Evolutionary conservation across 176 grass and related monocot species (phyloP).

Genomic region (Oryza nivara): DNA sequence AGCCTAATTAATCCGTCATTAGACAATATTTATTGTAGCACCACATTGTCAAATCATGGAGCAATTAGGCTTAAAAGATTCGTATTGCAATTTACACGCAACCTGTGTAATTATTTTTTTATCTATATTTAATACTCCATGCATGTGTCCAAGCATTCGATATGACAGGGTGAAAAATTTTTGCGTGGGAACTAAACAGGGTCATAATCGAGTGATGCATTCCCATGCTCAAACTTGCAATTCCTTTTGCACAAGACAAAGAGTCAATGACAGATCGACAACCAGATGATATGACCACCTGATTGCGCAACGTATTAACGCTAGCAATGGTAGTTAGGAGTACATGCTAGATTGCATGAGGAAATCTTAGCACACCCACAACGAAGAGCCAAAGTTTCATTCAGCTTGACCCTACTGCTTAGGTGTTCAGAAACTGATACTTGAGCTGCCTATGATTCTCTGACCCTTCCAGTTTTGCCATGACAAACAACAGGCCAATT

Average conservation of each 20-base stretch:
- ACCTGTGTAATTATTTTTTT: no score
- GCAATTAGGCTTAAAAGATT: no score
- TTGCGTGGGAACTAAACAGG: no score
- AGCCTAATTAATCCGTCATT: no score
- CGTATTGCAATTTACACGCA: no score
- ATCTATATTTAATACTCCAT: no score
- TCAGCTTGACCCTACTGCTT: conserved; percentile 45
- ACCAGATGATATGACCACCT: conserved; percentile 13
- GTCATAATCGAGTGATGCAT: background rate
- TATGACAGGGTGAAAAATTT: no score
- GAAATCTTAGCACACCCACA: background rate
- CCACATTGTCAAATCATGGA: no score
- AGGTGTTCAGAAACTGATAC: conserved; percentile 54
- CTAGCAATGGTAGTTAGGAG: conserved; percentile 41
- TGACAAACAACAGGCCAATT: background rate
- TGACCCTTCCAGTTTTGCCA: conserved; percentile 19
- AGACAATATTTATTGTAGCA: no score
- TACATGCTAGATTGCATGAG: conserved; percentile 1
- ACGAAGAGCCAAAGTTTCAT: background rate
- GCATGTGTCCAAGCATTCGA: no score
- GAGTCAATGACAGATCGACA: conserved; percentile 28
- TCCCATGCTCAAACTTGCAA: conserved; percentile 30
- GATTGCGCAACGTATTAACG: conserved; percentile 7
- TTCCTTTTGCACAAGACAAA: conserved; percentile 1
- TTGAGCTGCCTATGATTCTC: conserved; percentile 41